phyloP scores from a whole-genome alignment of 768 basidiomycete genomes.

The Phanerochaete carnosa region DNA sequence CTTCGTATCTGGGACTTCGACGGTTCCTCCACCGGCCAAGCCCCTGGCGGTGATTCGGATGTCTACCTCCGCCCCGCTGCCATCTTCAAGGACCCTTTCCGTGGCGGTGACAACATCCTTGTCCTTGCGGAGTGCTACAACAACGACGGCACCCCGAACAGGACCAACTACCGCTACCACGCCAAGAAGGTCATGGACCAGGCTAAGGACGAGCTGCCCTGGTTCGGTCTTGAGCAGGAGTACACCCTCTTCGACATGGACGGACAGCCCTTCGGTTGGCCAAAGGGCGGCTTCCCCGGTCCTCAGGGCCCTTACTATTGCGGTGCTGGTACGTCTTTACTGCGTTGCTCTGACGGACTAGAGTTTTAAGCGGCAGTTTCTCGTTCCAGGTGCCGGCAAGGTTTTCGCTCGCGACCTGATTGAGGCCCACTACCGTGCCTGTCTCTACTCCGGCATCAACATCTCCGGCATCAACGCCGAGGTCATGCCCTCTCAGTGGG shows the following conservation, averaged over 20 bases:
- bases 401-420: conserved; percentile 98
- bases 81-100: conserved; percentile 99
- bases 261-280: conserved; percentile 91
- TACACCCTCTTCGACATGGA: conserved; percentile 97
- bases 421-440: conserved; percentile 98
- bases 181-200: conserved; percentile 95
- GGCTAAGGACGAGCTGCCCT: conserved; percentile 75
- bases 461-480: conserved; percentile 99
- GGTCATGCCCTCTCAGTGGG: conserved; percentile 99
- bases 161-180: conserved; percentile 92
- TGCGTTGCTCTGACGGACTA: not conserved
- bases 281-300: conserved; percentile 98
- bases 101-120: conserved; percentile 95
- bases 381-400: conserved; percentile 78
- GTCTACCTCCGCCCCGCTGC: conserved; percentile 96
- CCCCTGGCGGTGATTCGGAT: conserved; percentile 93
- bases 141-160: conserved; percentile 97
- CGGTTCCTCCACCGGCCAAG: conserved; percentile 96
- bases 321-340: conserved; percentile 75
- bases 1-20: conserved; percentile 99
- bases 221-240: conserved; percentile 99
- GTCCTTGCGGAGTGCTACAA: conserved; percentile 98
- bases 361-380: not conserved
- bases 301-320: conserved; percentile 99
- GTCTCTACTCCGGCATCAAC: conserved; percentile 92